Evolutionary conservation across 75 land plant genomes (phyloP).

Genomic region (Isoetes taiwanensis): DNA sequence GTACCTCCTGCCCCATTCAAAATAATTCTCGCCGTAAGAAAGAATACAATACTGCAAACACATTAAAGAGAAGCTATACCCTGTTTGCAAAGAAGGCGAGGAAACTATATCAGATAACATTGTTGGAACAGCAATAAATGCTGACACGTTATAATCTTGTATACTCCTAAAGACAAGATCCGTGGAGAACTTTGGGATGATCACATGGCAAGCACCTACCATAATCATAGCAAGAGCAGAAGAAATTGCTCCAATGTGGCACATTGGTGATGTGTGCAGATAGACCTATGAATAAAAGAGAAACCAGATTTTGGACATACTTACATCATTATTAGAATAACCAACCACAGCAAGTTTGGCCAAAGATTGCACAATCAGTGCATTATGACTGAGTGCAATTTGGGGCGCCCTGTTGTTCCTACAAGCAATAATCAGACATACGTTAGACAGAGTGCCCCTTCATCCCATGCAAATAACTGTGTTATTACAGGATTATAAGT

Average conservation of each 20-base stretch:
- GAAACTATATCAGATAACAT: slow-evolving; percentile 72
- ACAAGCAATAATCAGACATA: no score
- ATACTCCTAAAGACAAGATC: slow-evolving; percentile 33
- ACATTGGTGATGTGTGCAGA: slow-evolving; percentile 83
- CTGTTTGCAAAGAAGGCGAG: no score
- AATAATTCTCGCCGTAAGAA: slow-evolving; percentile 48
- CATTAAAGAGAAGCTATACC: no score
- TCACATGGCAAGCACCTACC: slow-evolving; percentile 68
- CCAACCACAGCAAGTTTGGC: slow-evolving; percentile 75
- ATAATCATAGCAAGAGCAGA: slow-evolving; percentile 72
- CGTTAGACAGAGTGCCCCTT: no score
- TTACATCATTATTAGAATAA: slow-evolving; percentile 75
- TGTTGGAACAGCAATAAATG: slow-evolving; percentile 85
- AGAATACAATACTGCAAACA: no score
- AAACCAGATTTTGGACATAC: no score
- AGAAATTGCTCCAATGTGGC: slow-evolving; percentile 95
- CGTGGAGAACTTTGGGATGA: slow-evolving; percentile 73
- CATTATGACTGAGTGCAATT: slow-evolving; percentile 57
- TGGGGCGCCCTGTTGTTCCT: slow-evolving; percentile 91
- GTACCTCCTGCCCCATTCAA: slow-evolving; percentile 91
- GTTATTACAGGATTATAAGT: no score
- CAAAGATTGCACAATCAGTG: slow-evolving; percentile 67
- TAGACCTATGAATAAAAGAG: slow-evolving; percentile 42
- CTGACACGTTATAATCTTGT: slow-evolving; percentile 42
- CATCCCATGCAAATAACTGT: no score